Evolutionary conservation across 345 rosid species (phyloP).

Genomic region (Hibiscus mutabilis): DNA sequence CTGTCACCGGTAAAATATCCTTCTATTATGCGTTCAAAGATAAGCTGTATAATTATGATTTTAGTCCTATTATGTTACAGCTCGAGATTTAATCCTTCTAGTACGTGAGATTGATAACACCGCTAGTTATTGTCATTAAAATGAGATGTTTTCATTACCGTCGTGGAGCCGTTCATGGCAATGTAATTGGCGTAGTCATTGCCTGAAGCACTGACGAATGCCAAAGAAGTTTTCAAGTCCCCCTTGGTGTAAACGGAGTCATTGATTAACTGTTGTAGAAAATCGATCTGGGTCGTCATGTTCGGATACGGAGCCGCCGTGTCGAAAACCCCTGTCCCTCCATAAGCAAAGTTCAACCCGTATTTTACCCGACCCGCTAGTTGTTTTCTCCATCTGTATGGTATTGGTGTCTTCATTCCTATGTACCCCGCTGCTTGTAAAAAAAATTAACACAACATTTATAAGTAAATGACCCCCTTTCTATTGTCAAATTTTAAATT

Average conservation of each 20-base stretch:
- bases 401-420: constrained; percentile 55
- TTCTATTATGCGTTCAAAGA: too few species aligned
- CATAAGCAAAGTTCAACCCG: constrained; percentile 80
- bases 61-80: too few species aligned
- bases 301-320: constrained; percentile 42
- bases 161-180: constrained; percentile 31
- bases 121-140: too few species aligned
- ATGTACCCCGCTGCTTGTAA: constrained; percentile 42
- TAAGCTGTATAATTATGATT: too few species aligned
- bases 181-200: constrained; percentile 62
- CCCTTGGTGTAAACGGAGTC: constrained; percentile 25
- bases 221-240: constrained; percentile 39
- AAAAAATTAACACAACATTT: not conserved
- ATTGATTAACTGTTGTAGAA: constrained; percentile 32
- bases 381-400: constrained; percentile 41
- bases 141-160: constrained; percentile 19
- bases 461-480: too few species aligned
- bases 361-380: constrained; percentile 19
- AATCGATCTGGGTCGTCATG: constrained; percentile 66
- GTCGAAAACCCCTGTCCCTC: constrained; percentile 76
- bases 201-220: constrained; percentile 56
- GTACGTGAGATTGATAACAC: too few species aligned
- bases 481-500: too few species aligned
- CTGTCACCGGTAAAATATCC: constrained; percentile 21
- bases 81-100: too few species aligned